Conservation (phyloP, 2,329 filamentous ascomycete species). For the Tolypocladium sp. region DNA sequence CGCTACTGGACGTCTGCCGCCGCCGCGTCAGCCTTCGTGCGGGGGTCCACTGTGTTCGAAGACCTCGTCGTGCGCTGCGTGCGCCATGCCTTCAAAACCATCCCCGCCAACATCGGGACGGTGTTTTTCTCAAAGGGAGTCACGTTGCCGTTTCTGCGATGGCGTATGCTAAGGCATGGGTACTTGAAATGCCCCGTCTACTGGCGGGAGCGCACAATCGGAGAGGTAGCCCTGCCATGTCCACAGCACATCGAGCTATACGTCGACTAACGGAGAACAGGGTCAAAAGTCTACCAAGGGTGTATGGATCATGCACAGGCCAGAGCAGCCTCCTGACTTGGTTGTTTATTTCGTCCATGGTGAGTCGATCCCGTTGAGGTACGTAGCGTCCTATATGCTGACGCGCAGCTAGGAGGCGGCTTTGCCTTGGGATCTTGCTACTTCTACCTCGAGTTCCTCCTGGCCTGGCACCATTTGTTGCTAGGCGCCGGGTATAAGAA, state of each 20-base stretch:
- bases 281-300: conserved; percentile 43
- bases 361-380: conserved; percentile 24
- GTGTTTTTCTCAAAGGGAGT: conserved; percentile 73
- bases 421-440: conserved; percentile 75
- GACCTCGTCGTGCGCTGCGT: conserved; percentile 71
- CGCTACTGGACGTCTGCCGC: conserved; percentile 18
- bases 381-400: background rate
- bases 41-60: conserved; percentile 62
- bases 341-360: conserved; percentile 79
- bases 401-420: conserved; percentile 51
- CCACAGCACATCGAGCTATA: background rate
- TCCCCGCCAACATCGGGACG: conserved; percentile 58
- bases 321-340: conserved; percentile 55
- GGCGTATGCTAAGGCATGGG: conserved; percentile 67
- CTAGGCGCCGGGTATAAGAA: conserved; percentile 58
- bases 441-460: conserved; percentile 79
- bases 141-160: conserved; percentile 63
- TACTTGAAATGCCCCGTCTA: conserved; percentile 51
- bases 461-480: conserved; percentile 61
- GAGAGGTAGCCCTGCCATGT: conserved; percentile 12
- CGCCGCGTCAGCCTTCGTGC: conserved; percentile 51
- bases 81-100: conserved; percentile 64
- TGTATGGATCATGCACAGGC: conserved; percentile 60
- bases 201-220: conserved; percentile 44
- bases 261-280: conserved; percentile 6